Evolutionary conservation across 2,329 filamentous ascomycete genomes (phyloP).

Genomic region (Lachnellula cervina): DNA sequence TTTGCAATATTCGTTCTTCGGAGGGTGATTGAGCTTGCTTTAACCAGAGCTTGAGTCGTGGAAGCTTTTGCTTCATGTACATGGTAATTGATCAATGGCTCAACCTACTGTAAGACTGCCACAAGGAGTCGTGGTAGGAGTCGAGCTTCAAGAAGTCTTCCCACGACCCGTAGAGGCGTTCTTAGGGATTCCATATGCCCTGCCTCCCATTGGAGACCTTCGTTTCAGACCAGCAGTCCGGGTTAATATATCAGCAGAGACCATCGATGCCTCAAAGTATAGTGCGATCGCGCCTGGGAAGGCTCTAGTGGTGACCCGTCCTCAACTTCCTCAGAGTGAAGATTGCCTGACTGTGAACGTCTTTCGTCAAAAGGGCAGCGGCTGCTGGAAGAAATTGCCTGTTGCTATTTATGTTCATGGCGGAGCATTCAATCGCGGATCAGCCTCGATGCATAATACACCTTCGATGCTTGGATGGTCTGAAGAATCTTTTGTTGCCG

Average conservation of each 20-base stretch:
- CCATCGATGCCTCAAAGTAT: conserved; percentile 32
- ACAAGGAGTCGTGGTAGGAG: conserved; percentile 32
- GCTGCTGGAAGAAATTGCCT: conserved; percentile 33
- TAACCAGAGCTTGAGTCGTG: too few species aligned
- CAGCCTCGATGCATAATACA: conserved; percentile 52
- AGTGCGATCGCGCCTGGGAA: too few species aligned
- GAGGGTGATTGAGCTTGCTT: too few species aligned
- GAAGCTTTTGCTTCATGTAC: too few species aligned
- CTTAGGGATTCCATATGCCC: conserved; percentile 43
- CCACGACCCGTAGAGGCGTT: conserved; percentile 38
- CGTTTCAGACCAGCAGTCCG: conserved; percentile 36
- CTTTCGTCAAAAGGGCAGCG: conserved; percentile 31
- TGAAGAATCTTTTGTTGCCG: conserved; percentile 47
- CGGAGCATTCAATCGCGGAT: conserved; percentile 50
- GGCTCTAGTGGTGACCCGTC: too few species aligned
- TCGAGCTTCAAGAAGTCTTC: conserved; percentile 19
- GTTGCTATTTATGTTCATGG: conserved; percentile 58
- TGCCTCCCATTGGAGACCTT: conserved; percentile 40
- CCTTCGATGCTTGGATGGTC: conserved; percentile 56
- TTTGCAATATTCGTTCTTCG: too few species aligned
- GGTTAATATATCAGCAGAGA: conserved; percentile 25
- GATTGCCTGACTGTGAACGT: conserved; percentile 49
- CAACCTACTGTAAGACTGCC: conserved; percentile 16
- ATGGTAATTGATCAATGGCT: too few species aligned
- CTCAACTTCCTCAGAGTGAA: too few species aligned